Base-by-base conservation (phyloP, 2,329 filamentous ascomycete genomes). In the Alternaria gaisen region DNA sequence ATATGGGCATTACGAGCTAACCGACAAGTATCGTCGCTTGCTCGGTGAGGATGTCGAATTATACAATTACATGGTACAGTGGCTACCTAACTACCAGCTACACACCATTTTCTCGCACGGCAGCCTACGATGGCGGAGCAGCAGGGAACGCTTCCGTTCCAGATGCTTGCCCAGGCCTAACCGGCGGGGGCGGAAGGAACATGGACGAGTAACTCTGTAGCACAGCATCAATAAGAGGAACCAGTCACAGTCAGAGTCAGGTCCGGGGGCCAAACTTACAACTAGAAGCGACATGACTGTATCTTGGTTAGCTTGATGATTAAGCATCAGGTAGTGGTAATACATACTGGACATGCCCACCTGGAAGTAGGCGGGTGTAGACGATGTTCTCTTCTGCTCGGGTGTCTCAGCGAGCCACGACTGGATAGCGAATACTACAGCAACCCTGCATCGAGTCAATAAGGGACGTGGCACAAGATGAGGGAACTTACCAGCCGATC, bases 331-430 rank as follows among this genome's bases (percentile, higher is more conserved):
- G 42, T 26, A 32, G 43, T 1, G 18, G n/a, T 3, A 26, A 12
- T 51, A 86, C 89, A 72, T 83, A 93, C 91, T 73, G 20, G 91
- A 88, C 91, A 96, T 95, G 79, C 89, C 86, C 57, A 95, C 88
- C 57, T 88, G 89, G 80, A 95, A 90, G 76, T 88, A 88, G 53
- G 84, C 87, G 3, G 94, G 93, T 5, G 92, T 94, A 46, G 84
- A 81, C 26, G 87, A 81, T 60, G 81, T 89, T 77, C 87, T 89
- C 80, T 84, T 86, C 58, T 87, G 79, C 60, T 90, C 88, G 71
- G 88, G 85, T 71, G 89, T 90, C 84, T 93, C 91, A 66, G 89
- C 88, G 48, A 93, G 85, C 91, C 91, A 94, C 77, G 83, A 88
- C 82, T 94, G 90, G 56, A 93, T 79, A 67, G 90, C 87, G 78